Evolutionary conservation across 2,329 filamentous ascomycete genomes (phyloP), one percentile per base, ranked within the genome.

Genomic region (Aureobasidium subglaciale): DNA sequence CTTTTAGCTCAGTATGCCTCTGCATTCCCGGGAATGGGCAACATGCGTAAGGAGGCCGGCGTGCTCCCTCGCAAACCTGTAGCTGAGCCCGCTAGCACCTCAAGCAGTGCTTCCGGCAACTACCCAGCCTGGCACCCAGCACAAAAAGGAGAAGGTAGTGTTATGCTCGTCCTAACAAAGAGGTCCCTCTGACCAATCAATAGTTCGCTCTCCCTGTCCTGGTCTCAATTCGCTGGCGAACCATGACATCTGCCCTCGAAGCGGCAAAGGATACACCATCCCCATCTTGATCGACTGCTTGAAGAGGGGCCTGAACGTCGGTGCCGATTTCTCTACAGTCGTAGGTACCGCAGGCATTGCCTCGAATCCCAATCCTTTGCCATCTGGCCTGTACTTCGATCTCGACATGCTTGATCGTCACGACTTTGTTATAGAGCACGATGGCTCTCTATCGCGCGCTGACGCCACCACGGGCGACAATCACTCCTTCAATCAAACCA

Each of bases 391-490:
- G 16, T 54, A 46, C 34, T 54, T 54, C 20, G 56, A 57, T n/a
- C 56, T 57, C 16, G 56, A 57, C n/a, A 57, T 57, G 56, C 18
- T 57, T 11, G 40, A 52, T 9, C 48, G 56, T 13, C 56, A 57
- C 22, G 40, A 59, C 32, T 34, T 53, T 37, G 62, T 65, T 13
- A 70, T 70, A 55, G 70, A 72, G 60, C 69, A 72, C 60, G 69
- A 71, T 55, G 67, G 63, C 7, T 67, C 64, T 24, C 57, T 71
- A 32, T 66, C 63, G 16, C 63, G 70, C 29, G 59, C 63, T 9
- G 69, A 73, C 55, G 63, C 62, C 41, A 67, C 61, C 55, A 63
- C 67, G 29, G 68, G 70, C 20, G 62, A 71, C 60, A 65, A 71
- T 56, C 61, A 67, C 58, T 60, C 52, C 30, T 72, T 71, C 61